A percentile compares a stretch with the other conserved stretches of the same genome.
These are phyloP conservation scores for Dillenia suffruticosa DNA, from an alignment of 164 flowering plant genomes.

Conservation along the genomic window DNA sequence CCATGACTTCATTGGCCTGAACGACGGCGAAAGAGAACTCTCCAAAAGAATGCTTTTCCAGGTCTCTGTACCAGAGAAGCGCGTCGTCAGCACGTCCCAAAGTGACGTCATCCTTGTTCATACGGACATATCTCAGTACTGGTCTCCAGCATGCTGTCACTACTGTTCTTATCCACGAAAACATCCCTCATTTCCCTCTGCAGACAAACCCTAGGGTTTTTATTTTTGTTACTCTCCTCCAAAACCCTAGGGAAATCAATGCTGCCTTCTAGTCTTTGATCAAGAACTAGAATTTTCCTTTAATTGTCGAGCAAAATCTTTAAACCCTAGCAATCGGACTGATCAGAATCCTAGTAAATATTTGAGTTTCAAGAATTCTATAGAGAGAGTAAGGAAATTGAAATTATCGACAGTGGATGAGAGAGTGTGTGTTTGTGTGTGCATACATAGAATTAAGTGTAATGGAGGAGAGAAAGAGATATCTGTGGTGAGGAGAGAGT, in stretches of 20 bases:
- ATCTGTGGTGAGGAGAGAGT: too few relatives aligned
- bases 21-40: constrained; percentile 75
- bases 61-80: constrained; percentile 59
- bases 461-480: too few relatives aligned
- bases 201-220: constrained; percentile 7
- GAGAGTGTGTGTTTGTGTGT: too few relatives aligned
- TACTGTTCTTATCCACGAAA: constrained; percentile 55
- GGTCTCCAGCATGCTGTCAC: constrained; percentile 53
- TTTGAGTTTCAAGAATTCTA: not conserved
- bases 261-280: too few relatives aligned
- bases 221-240: too few relatives aligned
- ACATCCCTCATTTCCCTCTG: constrained; percentile 81
- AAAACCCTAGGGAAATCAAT: too few relatives aligned
- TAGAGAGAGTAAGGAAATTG: constrained; percentile 8
- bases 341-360: too few relatives aligned
- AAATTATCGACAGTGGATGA: constrained; percentile 1
- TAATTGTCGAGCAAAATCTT: too few relatives aligned
- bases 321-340: too few relatives aligned
- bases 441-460: too few relatives aligned
- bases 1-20: constrained; percentile 65
- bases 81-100: constrained; percentile 23
- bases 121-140: constrained; percentile 56
- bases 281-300: too few relatives aligned
- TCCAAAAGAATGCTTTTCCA: constrained; percentile 54
- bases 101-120: constrained; percentile 54